Percentiles rank a stretch among this genome's conserved stretches.
Evolutionary conservation across 176 grass and related monocot genomes (phyloP).

Genomic region (Phoenix roebelenii): DNA sequence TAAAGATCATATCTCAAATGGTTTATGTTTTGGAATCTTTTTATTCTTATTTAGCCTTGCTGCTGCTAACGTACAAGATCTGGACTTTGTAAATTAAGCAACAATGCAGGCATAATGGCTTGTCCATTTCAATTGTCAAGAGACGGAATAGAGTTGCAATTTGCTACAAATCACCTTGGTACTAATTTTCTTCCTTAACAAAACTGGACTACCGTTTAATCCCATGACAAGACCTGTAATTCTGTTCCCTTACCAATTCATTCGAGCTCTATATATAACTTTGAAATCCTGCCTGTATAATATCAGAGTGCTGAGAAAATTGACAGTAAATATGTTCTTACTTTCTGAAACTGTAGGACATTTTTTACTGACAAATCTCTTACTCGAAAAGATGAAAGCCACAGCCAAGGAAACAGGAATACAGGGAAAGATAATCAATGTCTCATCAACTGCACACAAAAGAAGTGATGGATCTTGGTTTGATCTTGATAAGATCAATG

Average conservation of each 20-base stretch:
- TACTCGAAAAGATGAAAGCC: conserved; percentile 81
- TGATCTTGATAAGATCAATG: conserved; percentile 50
- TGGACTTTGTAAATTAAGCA: conserved; percentile 35
- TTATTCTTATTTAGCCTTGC: no score
- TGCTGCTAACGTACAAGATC: no score
- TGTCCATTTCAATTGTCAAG: conserved; percentile 64
- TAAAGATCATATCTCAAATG: no score
- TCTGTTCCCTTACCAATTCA: no score
- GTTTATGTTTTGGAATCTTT: no score
- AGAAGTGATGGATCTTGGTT: conserved; percentile 43
- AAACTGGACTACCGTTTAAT: no score
- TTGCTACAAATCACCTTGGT: conserved; percentile 77
- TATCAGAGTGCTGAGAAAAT: neutral
- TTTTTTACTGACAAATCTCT: conserved; percentile 71
- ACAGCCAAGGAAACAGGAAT: conserved; percentile 56
- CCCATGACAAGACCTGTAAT: no score
- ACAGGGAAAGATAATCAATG: conserved; percentile 68
- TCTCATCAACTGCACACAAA: conserved; percentile 51
- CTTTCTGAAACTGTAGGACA: conserved; percentile 41
- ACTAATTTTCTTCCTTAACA: neutral
- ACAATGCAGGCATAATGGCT: conserved; percentile 84
- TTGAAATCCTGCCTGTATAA: no score
- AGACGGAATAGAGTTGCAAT: conserved; percentile 79
- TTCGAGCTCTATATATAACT: no score
- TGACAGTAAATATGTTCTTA: neutral